Base-by-base conservation (phyloP, 2,329 filamentous ascomycete genomes). In the Ceratocystis lukuohia region DNA sequence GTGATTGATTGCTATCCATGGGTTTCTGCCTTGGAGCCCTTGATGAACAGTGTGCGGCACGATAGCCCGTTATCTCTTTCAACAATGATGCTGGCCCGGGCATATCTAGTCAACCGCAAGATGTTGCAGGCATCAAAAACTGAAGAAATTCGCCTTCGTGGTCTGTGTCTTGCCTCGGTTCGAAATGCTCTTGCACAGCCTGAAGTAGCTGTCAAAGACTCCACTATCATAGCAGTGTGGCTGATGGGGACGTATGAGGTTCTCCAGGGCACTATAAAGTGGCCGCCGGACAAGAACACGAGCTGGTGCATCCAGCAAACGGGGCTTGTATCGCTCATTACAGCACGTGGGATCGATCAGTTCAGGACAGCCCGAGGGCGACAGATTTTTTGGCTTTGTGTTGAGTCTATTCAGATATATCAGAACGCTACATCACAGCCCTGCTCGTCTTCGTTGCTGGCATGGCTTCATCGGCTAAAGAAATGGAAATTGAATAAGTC, bases 1-100 rank as follows among this genome's bases (percentile, higher is more conserved):
- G 67, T 68, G 48, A 66, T 68, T 20, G 67, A 68, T n/a, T 68
- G 67, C 37, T 68, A 68, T n/a, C 67, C 67, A 17, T 68, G 67
- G 67, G 64, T 68, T 8, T 61, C 64, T 45, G 61, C 33, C 1
- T 44, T 68, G 50, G 67, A 68, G 57, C 64, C 67, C n/a, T 44
- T 68, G n/a, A 66, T 68, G 67, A 20, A 64, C 20, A 53, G n/a
- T 20, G 59, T 48, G 28, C 48, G 28, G 5, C 37, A 64, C 20
- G 45, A 68, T 30, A 68, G 61, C 22, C 67, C 67, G 17, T 59
- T 68, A 20, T 57, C 50, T 25, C 53, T 68, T 7, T 64, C 67
- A n/a, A 68, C 67, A 7, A 33, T 48, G 10, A 68, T 68, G 67
- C 33, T 68, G 30, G 67, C 67, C 4, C 56, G 64, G 12, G 67